These are phyloP conservation scores for Aspergillus awamori DNA, from an alignment of 2,329 filamentous ascomycete species.

Conservation along the genomic window DNA sequence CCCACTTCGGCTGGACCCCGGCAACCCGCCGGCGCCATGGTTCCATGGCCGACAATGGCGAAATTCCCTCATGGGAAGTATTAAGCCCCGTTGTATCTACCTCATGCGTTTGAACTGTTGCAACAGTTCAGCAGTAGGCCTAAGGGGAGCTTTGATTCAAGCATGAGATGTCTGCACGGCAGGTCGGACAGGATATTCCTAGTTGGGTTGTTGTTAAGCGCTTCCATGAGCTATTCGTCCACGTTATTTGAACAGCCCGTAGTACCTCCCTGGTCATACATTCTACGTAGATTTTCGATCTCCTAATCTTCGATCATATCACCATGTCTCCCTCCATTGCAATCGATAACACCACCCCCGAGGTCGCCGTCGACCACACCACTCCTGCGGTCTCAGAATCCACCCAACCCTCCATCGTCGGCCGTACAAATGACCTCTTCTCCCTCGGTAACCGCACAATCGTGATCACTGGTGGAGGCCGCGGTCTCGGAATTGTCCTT, in stretches of 20 bases:
- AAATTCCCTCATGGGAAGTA: not conserved
- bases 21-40: not conserved
- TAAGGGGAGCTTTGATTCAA: not conserved
- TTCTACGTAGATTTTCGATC: not conserved
- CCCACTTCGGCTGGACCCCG: conserved; percentile 8
- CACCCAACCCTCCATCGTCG: conserved; percentile 34
- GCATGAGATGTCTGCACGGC: not conserved
- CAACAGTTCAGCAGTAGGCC: not conserved
- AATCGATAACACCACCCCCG: conserved; percentile 1
- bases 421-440: conserved; percentile 41
- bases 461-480: conserved; percentile 55
- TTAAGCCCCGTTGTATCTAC: not conserved
- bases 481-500: conserved; percentile 56
- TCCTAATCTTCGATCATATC: not conserved
- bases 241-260: not conserved
- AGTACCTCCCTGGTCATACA: not conserved
- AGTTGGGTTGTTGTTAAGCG: conserved; percentile 24
- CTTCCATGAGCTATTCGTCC: not conserved
- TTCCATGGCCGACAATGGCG: not conserved
- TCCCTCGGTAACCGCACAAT: conserved; percentile 48
- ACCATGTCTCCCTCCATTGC: conserved; percentile 27
- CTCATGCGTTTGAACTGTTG: not conserved
- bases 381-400: conserved; percentile 33
- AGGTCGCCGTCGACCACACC: conserved; percentile 26
- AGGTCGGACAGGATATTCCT: conserved; percentile 5